A percentile compares a stretch with the other conserved stretches of the same genome.
Evolutionary conservation across 2,329 filamentous ascomycete species (phyloP).

Genomic region (Didymella sp.): DNA sequence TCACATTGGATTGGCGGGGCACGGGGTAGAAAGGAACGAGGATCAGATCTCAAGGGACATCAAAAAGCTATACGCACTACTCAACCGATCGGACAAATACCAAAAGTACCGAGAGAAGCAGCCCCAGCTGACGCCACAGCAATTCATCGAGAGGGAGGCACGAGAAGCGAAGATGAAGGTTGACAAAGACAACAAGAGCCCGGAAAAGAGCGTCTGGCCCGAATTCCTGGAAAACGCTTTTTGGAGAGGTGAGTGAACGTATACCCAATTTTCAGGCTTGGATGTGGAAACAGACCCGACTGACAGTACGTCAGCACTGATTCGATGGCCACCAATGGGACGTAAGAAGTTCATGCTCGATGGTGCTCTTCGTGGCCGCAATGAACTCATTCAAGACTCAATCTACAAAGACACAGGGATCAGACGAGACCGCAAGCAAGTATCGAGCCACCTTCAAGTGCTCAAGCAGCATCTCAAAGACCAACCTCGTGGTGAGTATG

Average conservation of each 20-base stretch:
- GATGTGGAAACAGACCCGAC: not conserved
- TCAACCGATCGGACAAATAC: constrained; percentile 51
- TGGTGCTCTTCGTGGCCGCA: constrained; percentile 64
- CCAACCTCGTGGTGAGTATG: constrained; percentile 59
- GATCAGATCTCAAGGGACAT: constrained; percentile 39
- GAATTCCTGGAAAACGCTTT: constrained; percentile 58
- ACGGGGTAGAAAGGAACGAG: constrained; percentile 36
- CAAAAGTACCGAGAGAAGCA: constrained; percentile 56
- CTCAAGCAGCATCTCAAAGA: constrained; percentile 63
- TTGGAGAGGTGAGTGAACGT: constrained; percentile 51
- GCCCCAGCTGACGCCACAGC: constrained; percentile 29
- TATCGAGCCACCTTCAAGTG: constrained; percentile 70
- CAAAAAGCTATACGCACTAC: constrained; percentile 37
- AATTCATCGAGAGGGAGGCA: constrained; percentile 33
- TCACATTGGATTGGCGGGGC: constrained; percentile 29
- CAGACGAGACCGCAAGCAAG: constrained; percentile 63
- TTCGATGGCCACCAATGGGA: constrained; percentile 66
- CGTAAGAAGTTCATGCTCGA: constrained; percentile 58
- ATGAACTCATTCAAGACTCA: constrained; percentile 67
- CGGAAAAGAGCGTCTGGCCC: constrained; percentile 53
- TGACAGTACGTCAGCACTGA: constrained; percentile 33
- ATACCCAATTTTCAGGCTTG: not conserved
- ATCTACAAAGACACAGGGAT: constrained; percentile 64
- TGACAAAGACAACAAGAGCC: constrained; percentile 32
- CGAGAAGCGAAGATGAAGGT: constrained; percentile 23